Base-by-base conservation (phyloP, 164 flowering plant species). In the Tetrastigma voinierianum region DNA sequence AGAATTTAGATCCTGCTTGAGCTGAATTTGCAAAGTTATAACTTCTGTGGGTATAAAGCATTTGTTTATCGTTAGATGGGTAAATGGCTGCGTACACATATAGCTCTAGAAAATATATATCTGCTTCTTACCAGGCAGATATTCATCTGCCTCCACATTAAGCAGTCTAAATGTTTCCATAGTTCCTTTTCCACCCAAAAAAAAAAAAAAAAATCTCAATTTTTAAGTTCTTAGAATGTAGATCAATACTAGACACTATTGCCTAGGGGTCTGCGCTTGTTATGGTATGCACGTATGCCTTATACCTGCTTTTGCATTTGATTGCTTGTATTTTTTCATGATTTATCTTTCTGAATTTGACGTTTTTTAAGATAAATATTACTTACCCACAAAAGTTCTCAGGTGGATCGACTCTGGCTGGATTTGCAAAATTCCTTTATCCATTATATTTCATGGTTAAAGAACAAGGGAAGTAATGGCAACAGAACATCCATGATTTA, bases 401-500 rank as follows among this genome's bases (percentile, higher is more conserved):
- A 87, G 97, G 82, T 65, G 87, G 80, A 60, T 72, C 84, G 6
- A 5, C 78, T 54, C 60, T 87, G 23, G 48, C 68, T 47, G 67
- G 77, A 68, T 56, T 87, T 51, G 48, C 77, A 32, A 80, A 77
- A 59, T 77, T 81, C 53, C 57, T 66, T 46, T 44, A 76, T 70
- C 97, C 97, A 45, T 65, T 88, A 56, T 90, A 90, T 67, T 90
- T 90, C 51, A 74, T 54, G 16, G 84, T 87, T 61, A 83, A 51
- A 59, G 61, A 87, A 21, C 55, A 64, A 78, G 71, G 70, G 93
- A 91, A 81, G 89, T 91, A n/a, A 81, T 91, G 91, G 57, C 97
- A 47, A 91, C 97, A 46, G 94, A 86, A 72, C 83, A 89, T 73
- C 94, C 97, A 20, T 91, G 94, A 89, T 78, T 68, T 85, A 23